phyloP scores from a whole-genome alignment of 345 rosid genomes.

The Iberis pinnata region DNA sequence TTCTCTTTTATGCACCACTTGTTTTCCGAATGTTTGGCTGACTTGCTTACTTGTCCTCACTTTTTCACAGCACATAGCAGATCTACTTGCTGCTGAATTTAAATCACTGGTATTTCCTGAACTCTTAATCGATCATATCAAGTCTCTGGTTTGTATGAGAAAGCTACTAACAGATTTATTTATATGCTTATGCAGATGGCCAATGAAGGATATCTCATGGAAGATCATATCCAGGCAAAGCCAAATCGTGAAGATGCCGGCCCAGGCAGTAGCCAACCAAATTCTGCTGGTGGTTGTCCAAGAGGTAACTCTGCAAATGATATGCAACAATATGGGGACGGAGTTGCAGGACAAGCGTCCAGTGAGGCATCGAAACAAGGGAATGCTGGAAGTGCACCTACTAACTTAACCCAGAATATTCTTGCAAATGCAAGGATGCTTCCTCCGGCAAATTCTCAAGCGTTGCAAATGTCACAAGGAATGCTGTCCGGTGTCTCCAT shows the following conservation, averaged over 20 bases:
- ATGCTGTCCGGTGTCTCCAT: conserved; percentile 50
- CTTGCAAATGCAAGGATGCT: conserved; percentile 57
- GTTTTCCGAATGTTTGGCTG: conserved; percentile 18
- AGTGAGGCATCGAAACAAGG: conserved; percentile 46
- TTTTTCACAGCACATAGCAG: conserved; percentile 64
- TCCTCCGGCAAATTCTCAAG: conserved; percentile 65
- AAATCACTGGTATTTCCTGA: conserved; percentile 57
- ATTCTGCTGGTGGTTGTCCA: conserved; percentile 37
- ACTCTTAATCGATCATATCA: background rate
- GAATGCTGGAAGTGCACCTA: conserved; percentile 40
- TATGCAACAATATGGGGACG: conserved; percentile 54
- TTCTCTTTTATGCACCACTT: conserved; percentile 7
- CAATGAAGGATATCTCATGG: conserved; percentile 51
- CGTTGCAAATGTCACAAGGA: conserved; percentile 72
- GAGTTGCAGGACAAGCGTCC: conserved; percentile 46
- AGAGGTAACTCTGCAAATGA: conserved; percentile 52
- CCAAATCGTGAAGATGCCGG: conserved; percentile 37
- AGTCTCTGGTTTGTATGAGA: conserved; percentile 1
- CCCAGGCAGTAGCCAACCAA: conserved; percentile 45
- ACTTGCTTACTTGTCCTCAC: conserved; percentile 30
- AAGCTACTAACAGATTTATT: conserved; percentile 4
- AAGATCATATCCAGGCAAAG: conserved; percentile 51
- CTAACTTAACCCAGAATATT: conserved; percentile 42
- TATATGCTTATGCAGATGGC: conserved; percentile 51
- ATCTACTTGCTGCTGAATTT: conserved; percentile 70